phyloP scores from a whole-genome alignment of 2,329 filamentous ascomycete genomes.

The Aulographum hederae region DNA sequence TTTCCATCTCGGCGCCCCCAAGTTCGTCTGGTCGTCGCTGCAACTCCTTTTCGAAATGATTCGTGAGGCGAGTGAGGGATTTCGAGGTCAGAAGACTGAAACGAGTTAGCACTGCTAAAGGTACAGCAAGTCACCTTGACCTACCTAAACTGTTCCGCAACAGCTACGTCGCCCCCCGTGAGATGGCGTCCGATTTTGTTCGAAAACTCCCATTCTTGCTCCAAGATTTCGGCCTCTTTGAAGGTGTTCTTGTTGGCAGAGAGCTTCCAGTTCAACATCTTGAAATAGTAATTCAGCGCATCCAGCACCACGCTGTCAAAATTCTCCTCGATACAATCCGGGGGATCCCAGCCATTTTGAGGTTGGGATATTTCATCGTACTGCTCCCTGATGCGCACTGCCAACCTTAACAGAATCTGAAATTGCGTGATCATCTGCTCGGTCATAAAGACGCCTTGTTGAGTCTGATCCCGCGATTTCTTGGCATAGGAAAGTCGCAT shows the following conservation, averaged over 20 bases:
- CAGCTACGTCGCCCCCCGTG: slow-evolving; percentile 87
- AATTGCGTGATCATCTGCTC: slow-evolving; percentile 98
- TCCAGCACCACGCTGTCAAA: slow-evolving; percentile 87
- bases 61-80: slow-evolving; percentile 69
- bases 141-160: slow-evolving; percentile 85
- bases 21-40: slow-evolving; percentile 71
- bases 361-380: slow-evolving; percentile 71
- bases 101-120: slow-evolving; percentile 10
- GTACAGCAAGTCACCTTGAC: slow-evolving; percentile 2
- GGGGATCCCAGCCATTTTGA: slow-evolving; percentile 85
- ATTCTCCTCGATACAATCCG: slow-evolving; percentile 89
- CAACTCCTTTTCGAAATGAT: slow-evolving; percentile 83
- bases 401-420: slow-evolving; percentile 77
- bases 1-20: slow-evolving; percentile 69
- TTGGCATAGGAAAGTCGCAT: slow-evolving; percentile 80
- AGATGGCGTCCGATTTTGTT: slow-evolving; percentile 84
- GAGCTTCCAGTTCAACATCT: slow-evolving; percentile 95
- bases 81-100: slow-evolving; percentile 69
- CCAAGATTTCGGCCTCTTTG: slow-evolving; percentile 92
- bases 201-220: slow-evolving; percentile 95
- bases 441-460: slow-evolving; percentile 83
- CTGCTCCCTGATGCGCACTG: slow-evolving; percentile 80
- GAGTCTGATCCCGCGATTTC: slow-evolving; percentile 87
- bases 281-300: slow-evolving; percentile 94
- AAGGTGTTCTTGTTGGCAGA: slow-evolving; percentile 97